Percentiles rank a stretch among this genome's conserved stretches.
Evolutionary conservation across 2,329 filamentous ascomycete species (phyloP).

Genomic region (Trichoderma sp.): DNA sequence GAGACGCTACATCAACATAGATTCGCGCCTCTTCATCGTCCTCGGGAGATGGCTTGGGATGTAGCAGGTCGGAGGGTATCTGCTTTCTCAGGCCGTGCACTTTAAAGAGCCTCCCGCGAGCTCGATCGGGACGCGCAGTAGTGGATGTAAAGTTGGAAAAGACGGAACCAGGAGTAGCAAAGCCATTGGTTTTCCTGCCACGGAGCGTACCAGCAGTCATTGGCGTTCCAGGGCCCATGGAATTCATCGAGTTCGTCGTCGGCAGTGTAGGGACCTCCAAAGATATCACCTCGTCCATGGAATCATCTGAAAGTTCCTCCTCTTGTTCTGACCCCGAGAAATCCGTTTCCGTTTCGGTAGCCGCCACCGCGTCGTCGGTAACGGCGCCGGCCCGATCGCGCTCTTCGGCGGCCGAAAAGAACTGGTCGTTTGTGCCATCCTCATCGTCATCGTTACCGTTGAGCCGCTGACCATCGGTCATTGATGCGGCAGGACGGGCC

Average conservation of each 20-base stretch:
- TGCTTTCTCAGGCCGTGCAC: slow-evolving; percentile 70
- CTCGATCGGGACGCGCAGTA: slow-evolving; percentile 71
- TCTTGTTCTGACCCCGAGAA: slow-evolving; percentile 64
- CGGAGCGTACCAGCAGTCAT: slow-evolving; percentile 62
- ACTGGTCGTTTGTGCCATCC: slow-evolving; percentile 84
- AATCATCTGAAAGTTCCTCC: slow-evolving; percentile 81
- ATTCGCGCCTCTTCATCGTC: slow-evolving; percentile 89
- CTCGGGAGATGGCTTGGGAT: slow-evolving; percentile 72
- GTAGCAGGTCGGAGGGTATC: slow-evolving; percentile 75
- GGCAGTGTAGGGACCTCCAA: slow-evolving; percentile 76
- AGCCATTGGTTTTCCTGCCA: slow-evolving; percentile 65
- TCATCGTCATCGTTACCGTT: slow-evolving; percentile 62
- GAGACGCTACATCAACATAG: slow-evolving; percentile 82
- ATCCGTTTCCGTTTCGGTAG: slow-evolving; percentile 63
- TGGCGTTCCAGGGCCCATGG: slow-evolving; percentile 75
- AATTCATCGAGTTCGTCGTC: slow-evolving; percentile 69
- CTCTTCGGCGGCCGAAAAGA: slow-evolving; percentile 89
- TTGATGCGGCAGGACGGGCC: slow-evolving; percentile 47
- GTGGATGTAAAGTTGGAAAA: slow-evolving; percentile 85
- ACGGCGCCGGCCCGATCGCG: slow-evolving; percentile 58
- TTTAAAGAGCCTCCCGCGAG: slow-evolving; percentile 78
- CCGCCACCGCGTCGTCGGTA: slow-evolving; percentile 57
- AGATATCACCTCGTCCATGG: slow-evolving; percentile 90
- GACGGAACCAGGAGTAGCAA: slow-evolving; percentile 80
- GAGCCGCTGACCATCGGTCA: slow-evolving; percentile 41